Percentiles rank a stretch among this genome's conserved stretches.
phyloP scores from a whole-genome alignment of 139 green algal genomes.

The Ulvella scutata region DNA sequence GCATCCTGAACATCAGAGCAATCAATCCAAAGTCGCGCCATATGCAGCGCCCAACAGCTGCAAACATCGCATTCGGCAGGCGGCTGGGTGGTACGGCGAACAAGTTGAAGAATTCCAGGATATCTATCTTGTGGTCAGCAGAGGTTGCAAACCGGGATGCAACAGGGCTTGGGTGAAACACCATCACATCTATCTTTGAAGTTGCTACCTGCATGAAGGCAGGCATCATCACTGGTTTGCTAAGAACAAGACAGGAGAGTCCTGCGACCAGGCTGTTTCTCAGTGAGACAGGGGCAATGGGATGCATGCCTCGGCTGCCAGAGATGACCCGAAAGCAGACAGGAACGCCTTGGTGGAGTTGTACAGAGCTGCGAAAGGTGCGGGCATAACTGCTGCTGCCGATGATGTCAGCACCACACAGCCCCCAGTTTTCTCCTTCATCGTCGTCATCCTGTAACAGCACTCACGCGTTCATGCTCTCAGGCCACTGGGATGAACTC shows the following conservation, averaged over 20 bases:
- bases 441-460: too few relatives aligned
- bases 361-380: constrained; percentile 70
- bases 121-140: constrained; percentile 52
- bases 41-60: constrained; percentile 55
- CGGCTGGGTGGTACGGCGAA: constrained; percentile 64
- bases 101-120: constrained; percentile 83
- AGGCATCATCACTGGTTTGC: too few relatives aligned
- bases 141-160: constrained; percentile 49
- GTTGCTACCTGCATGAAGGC: constrained; percentile 54
- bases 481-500: too few relatives aligned
- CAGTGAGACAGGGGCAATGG: too few relatives aligned
- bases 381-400: constrained; percentile 63
- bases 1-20: constrained; percentile 62
- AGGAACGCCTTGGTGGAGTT: constrained; percentile 77
- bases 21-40: constrained; percentile 74
- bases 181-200: constrained; percentile 82
- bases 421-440: constrained; percentile 53
- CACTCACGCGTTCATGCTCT: too few relatives aligned
- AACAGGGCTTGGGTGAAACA: constrained; percentile 88
- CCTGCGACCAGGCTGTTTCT: too few relatives aligned
- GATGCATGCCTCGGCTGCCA: constrained; percentile 25
- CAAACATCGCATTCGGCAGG: constrained; percentile 71
- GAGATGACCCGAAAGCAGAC: constrained; percentile 67
- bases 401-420: constrained; percentile 84
- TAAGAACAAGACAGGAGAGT: too few relatives aligned